Percentiles rank a stretch among this genome's conserved stretches.
phyloP scores from a whole-genome alignment of 78 protist genomes.

The Dictyostelium citrinum region DNA sequence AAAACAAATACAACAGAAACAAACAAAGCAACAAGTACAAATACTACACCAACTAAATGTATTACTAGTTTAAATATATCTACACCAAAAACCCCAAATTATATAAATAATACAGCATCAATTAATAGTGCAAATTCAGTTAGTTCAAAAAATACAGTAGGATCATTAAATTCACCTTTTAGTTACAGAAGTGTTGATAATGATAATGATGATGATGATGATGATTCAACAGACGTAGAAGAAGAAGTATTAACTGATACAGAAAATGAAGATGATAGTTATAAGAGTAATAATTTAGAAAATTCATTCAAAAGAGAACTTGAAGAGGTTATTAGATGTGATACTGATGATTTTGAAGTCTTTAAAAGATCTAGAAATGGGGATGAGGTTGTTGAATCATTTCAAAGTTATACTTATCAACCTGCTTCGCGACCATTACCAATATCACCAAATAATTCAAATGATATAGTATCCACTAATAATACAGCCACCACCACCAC shows the following conservation, averaged over 20 bases:
- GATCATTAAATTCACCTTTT: not conserved
- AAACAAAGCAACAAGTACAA: not conserved
- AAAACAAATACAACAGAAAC: not conserved
- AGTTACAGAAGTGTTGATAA: not conserved
- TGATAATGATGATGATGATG: not conserved
- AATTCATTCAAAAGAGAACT: not conserved
- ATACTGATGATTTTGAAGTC: not conserved
- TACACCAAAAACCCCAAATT: not conserved
- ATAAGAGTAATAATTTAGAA: not conserved
- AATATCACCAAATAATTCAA: not conserved
- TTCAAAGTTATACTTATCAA: not conserved
- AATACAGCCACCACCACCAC: not conserved
- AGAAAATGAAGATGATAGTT: not conserved
- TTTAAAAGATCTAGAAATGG: not conserved
- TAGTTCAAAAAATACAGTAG: not conserved
- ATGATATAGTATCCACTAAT: not conserved
- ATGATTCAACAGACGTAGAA: not conserved
- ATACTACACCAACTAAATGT: not conserved
- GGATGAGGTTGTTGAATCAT: not conserved
- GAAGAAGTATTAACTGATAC: not conserved
- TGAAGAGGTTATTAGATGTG: not conserved
- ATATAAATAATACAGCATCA: not conserved
- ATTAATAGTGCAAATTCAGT: not conserved
- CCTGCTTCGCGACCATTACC: not conserved
- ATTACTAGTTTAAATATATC: not conserved